Base-by-base conservation (phyloP, 306 rosid species). In the Elaeagnus macrophylla region DNA sequence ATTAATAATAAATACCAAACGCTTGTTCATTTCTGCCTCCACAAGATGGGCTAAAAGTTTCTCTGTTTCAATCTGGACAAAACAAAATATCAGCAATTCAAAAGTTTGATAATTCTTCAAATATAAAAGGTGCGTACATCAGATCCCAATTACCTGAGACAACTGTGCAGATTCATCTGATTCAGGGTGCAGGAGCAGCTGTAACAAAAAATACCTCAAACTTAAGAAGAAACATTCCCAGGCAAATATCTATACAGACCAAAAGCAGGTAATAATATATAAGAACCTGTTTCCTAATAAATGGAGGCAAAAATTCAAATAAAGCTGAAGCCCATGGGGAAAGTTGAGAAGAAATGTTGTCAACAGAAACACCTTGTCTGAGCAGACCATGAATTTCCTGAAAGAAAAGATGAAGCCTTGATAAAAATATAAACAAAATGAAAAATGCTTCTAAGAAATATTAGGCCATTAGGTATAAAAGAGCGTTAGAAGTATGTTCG, bases 281-380 rank as follows among this genome's bases (percentile, higher is more conserved):
- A 19, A 35, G 48, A 40, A 91, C 99, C 96, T 91, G 88, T 69
- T 68, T 84, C 82, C 80, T 80, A 65, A 93, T 93, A 68, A 93
- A 93, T 37, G 79, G 89, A 55, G 99, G 99, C 77, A 93, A 43
- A 68, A 87, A 93, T 65, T 93, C 95, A 70, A 91, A 91, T 53
- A 93, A 72, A 20, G 99, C 99, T 62, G 87, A 87, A 55, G 99
- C 99, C 99, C 99, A 87, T 8, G 99, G 99, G 63, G 99, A 80
- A 62, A 93, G 95, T 70, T 93, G 87, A 61, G 89, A 58, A 60
- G 76, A 75, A 69, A 93, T 87, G 6, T 77, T 84, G 56, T 80
- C 95, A 58, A 50, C 66, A 40, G 76, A 69, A 56, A 93, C 84
- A 56, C 96, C 94, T 77, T 77, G 81, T 78, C 82, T 69, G 51